phyloP scores from a whole-genome alignment of 768 basidiomycete species.

The Agrocybe pediades region DNA sequence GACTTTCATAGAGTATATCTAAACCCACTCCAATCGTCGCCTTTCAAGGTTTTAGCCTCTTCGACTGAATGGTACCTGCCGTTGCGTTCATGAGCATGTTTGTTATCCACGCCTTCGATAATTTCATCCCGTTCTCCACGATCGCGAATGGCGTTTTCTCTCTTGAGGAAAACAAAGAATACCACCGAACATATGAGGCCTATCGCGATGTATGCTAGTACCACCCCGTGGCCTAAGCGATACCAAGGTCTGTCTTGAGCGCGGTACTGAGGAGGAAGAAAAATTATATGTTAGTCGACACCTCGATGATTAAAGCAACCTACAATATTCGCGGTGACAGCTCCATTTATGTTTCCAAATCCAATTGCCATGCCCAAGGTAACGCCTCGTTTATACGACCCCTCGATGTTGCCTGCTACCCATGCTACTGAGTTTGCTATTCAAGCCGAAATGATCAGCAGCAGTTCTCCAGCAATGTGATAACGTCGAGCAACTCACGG shows the following conservation, averaged over 20 bases:
- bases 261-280: constrained; percentile 54
- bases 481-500: constrained; percentile 35
- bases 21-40: constrained; percentile 80
- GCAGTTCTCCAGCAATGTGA: neutral
- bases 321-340: constrained; percentile 67
- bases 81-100: constrained; percentile 47
- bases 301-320: constrained; percentile 23
- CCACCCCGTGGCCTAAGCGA: constrained; percentile 66
- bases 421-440: constrained; percentile 45
- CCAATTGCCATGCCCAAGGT: constrained; percentile 74
- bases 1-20: constrained; percentile 53
- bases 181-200: constrained; percentile 56
- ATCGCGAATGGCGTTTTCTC: constrained; percentile 64
- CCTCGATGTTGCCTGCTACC: constrained; percentile 74
- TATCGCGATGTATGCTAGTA: constrained; percentile 69
- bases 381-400: constrained; percentile 72
- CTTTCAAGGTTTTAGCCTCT: constrained; percentile 61
- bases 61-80: constrained; percentile 55
- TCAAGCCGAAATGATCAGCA: neutral
- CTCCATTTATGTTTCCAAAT: constrained; percentile 69
- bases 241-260: constrained; percentile 68
- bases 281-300: neutral
- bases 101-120: constrained; percentile 50
- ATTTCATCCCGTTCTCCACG: constrained; percentile 71
- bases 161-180: constrained; percentile 47